Conservation (phyloP, 306 rosid species). For the Ochetophila trinervis region DNA sequence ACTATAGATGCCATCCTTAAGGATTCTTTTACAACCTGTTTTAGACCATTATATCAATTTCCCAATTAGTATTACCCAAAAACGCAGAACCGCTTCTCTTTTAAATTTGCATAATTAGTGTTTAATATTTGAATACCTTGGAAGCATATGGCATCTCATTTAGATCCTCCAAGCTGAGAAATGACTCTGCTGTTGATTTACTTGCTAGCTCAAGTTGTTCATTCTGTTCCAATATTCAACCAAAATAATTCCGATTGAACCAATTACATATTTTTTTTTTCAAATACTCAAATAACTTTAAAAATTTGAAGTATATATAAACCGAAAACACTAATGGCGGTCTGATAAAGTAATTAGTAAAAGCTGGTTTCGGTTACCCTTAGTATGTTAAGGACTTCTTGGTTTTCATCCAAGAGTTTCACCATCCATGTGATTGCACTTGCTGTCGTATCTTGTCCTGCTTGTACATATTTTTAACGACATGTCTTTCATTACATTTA, state of each 20-base stretch:
- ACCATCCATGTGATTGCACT: conserved; percentile 91
- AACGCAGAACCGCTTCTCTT: too few relatives aligned
- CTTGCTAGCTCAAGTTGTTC: conserved; percentile 54
- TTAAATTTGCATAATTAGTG: neutral
- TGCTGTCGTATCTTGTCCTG: conserved; percentile 83
- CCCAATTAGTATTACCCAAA: neutral
- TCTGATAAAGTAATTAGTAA: neutral
- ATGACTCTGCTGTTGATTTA: conserved; percentile 9
- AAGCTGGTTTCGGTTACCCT: conserved; percentile 32
- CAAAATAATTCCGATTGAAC: too few relatives aligned
- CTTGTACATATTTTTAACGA: neutral
- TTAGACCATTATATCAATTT: too few relatives aligned
- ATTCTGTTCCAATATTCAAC: conserved; percentile 35
- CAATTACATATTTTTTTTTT: too few relatives aligned
- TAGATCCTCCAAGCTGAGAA: conserved; percentile 58
- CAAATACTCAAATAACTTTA: too few relatives aligned
- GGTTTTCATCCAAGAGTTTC: conserved; percentile 74
- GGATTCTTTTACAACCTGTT: conserved; percentile 75
- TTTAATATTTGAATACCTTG: conserved; percentile 34
- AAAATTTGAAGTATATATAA: too few relatives aligned
- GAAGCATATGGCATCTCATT: conserved; percentile 67
- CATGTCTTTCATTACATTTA: neutral
- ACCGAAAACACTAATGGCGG: too few relatives aligned
- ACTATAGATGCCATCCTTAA: conserved; percentile 79
- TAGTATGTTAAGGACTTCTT: conserved; percentile 45